phyloP scores from a whole-genome alignment of 495 filamentous ascomycete genomes.

The Xanthoparmelia taractica region DNA sequence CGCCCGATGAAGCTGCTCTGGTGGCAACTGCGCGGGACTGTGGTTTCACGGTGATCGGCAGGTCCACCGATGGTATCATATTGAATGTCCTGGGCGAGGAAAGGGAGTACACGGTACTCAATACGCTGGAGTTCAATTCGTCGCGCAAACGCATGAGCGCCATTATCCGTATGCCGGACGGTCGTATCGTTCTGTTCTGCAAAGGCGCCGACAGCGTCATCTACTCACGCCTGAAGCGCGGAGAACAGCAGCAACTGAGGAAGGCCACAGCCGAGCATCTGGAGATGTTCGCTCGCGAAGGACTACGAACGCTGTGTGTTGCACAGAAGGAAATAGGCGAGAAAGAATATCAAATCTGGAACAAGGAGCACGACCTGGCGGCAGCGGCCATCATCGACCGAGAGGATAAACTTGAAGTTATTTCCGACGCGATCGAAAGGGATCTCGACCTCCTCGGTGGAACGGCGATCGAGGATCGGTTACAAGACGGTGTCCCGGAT shows the following conservation, averaged over 20 bases:
- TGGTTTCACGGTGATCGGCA: slow-evolving; percentile 89
- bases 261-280: slow-evolving; percentile 83
- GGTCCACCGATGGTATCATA: slow-evolving; percentile 66
- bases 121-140: slow-evolving; percentile 97
- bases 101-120: slow-evolving; percentile 75
- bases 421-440: slow-evolving; percentile 84
- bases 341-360: slow-evolving; percentile 81
- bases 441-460: slow-evolving; percentile 85
- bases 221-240: slow-evolving; percentile 79
- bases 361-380: slow-evolving; percentile 76
- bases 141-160: slow-evolving; percentile 96
- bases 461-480: slow-evolving; percentile 94
- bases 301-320: slow-evolving; percentile 89
- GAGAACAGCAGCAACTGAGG: slow-evolving; percentile 79
- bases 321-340: slow-evolving; percentile 79
- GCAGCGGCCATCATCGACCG: slow-evolving; percentile 76
- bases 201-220: slow-evolving; percentile 98
- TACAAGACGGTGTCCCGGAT: slow-evolving; percentile 96
- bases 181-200: slow-evolving; percentile 86
- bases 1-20: slow-evolving; percentile 91
- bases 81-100: slow-evolving; percentile 84
- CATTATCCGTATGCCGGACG: slow-evolving; percentile 92
- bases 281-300: slow-evolving; percentile 93
- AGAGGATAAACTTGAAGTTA: slow-evolving; percentile 87
- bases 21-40: slow-evolving; percentile 92